Base-by-base conservation (phyloP, 1,284 basidiomycete genomes). In the Ceraceosorus guamensis region DNA sequence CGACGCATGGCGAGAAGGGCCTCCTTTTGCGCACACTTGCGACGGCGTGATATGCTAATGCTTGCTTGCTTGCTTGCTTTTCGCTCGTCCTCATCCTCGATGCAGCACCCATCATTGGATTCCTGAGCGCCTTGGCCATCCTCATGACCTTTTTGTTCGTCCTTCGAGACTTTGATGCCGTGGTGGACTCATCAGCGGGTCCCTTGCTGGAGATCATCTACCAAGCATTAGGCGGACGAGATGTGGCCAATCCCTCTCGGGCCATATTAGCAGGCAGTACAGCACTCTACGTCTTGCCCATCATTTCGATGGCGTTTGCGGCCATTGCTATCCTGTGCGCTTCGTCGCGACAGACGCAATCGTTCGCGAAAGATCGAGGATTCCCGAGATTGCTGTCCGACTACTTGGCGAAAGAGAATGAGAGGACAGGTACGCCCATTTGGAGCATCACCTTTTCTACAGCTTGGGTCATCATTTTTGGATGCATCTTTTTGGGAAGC, bases 71-170 rank as follows among this genome's bases (percentile, higher is more conserved):
- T n/a, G n/a, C n/a, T n/a, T n/a, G n/a, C n/a, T n/a, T n/a, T n/a
- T n/a, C n/a, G n/a, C n/a, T n/a, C n/a, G n/a, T n/a, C n/a, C n/a
- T n/a, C n/a, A n/a, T n/a, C n/a, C n/a, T n/a, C n/a, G n/a, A n/a
- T n/a, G n/a, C n/a, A n/a, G n/a, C n/a, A n/a, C 80, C 87, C 32
- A 81, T 83, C 3, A 84, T 87, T 46, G 85, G 85, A 1, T 78
- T 83, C 0, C 60, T 81, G 4, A 78, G 78, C 2, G 83, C 84
- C 0, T 79, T 85, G n/a, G 56, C 85, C 16, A 85, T 85, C 71
- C 77, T 87, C 41, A 79, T 87, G 51, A 82, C 83, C 0, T 81
- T 88, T n/a, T 76, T 86, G 18, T 88, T 87, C 67, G 84, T 83
- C 43, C 77, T 86, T 34, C 82, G 80, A 7, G 83, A 87, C 65